phyloP scores from a whole-genome alignment of 106 monocot species.

The Acorus gramineus region DNA sequence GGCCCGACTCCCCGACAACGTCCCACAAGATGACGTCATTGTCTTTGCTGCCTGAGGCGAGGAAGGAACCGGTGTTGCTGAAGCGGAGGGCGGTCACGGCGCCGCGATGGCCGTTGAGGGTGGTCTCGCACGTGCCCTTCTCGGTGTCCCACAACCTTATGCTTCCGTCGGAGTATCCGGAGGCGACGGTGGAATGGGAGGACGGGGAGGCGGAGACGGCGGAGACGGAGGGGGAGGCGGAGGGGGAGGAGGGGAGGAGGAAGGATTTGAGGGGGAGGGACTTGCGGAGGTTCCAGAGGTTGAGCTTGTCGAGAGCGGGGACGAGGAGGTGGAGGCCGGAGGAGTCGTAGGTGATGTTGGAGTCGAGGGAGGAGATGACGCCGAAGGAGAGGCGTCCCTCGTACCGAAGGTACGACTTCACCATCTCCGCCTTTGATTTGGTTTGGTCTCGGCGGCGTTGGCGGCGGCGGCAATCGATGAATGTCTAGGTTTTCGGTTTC shows the following conservation, averaged over 20 bases:
- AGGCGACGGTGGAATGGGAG: conserved; percentile 8
- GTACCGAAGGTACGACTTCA: conserved; percentile 91
- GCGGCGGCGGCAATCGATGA: background rate
- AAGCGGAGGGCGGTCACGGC: conserved; percentile 63
- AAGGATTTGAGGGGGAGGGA: conserved; percentile 31
- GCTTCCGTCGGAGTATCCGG: conserved; percentile 78
- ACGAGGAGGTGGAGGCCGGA: conserved; percentile 63
- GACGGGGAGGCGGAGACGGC: conserved; percentile 22
- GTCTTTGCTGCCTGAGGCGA: conserved; percentile 93
- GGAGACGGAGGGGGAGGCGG: background rate
- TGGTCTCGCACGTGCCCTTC: conserved; percentile 52
- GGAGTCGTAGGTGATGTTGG: conserved; percentile 71
- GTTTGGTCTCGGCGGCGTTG: background rate
- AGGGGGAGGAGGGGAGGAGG: conserved; percentile 10
- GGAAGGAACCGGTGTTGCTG: conserved; percentile 33
- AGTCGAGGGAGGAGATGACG: conserved; percentile 63
- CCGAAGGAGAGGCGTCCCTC: conserved; percentile 64
- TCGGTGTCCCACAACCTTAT: conserved; percentile 78
- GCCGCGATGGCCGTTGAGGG: conserved; percentile 76
- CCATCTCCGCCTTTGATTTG: conserved; percentile 30
- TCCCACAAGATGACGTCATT: conserved; percentile 91
- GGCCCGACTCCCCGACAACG: conserved; percentile 61
- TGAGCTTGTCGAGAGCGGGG: conserved; percentile 67
- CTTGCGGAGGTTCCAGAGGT: conserved; percentile 56
- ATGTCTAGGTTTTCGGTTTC: no score